These are phyloP conservation scores for Jackrogersella minutella DNA, from an alignment of 495 filamentous ascomycete genomes.

Conservation along the genomic window DNA sequence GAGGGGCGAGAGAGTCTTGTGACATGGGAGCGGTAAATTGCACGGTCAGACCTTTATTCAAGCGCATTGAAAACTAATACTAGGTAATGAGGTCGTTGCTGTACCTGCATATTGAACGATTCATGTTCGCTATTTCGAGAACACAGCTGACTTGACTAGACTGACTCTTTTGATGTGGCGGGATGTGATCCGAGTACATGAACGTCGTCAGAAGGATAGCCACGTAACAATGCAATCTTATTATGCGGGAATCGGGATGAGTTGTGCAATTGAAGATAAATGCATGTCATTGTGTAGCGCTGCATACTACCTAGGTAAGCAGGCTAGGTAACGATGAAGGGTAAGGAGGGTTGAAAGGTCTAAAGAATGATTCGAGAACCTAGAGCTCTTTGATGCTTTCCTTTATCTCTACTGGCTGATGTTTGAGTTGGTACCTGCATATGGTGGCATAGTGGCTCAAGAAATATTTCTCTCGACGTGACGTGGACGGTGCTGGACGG, in stretches of 20 bases:
- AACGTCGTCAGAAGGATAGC: constrained; percentile 18
- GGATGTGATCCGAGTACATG: constrained; percentile 21
- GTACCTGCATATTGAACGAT: not conserved
- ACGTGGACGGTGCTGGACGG: constrained; percentile 16
- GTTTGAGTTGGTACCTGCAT: constrained; percentile 40
- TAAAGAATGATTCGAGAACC: constrained; percentile 4
- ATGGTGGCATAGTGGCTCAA: constrained; percentile 8
- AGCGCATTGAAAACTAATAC: constrained; percentile 25
- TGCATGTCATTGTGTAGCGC: constrained; percentile 28
- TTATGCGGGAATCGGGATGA: constrained; percentile 37
- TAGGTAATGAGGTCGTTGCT: constrained; percentile 13
- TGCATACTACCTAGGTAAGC: not conserved
- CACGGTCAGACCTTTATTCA: constrained; percentile 28
- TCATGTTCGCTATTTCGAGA: constrained; percentile 5
- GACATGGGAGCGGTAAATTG: constrained; percentile 34
- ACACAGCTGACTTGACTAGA: not conserved
- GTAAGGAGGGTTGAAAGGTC: not conserved
- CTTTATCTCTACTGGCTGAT: constrained; percentile 26
- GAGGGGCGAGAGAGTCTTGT: constrained; percentile 14
- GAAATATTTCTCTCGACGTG: constrained; percentile 31
- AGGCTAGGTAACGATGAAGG: not conserved
- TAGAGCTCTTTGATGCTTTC: constrained; percentile 11
- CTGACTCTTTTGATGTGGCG: not conserved
- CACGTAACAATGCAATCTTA: constrained; percentile 31
- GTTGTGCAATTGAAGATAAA: constrained; percentile 22